Base-by-base conservation (phyloP, 148 eudicot genomes). In the Chenopodium berlandieri region DNA sequence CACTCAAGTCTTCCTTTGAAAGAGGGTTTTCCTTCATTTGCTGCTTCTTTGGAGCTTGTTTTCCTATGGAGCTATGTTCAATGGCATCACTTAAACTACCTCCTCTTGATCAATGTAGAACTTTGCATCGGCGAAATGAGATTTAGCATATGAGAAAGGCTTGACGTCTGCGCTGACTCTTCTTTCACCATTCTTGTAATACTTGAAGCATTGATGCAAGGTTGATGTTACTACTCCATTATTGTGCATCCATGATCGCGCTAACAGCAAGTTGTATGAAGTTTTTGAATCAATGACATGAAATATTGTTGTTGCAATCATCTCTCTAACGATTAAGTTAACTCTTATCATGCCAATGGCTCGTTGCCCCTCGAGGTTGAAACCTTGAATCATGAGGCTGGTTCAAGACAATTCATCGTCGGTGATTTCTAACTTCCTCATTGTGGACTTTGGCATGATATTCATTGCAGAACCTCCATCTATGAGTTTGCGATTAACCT, bases 391-490 rank as follows among this genome's bases (percentile, higher is more conserved):
- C 63, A 74, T 22, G 2, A 50, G 7, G 4, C 37, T 2, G 25
- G 32, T 73, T 25, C 46, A 27, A 10, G 13, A 44, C 16, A 46
- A 17, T 17, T 73, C 60, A 1, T 73, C 60, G 19, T n/a, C 12
- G 6, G 60, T 46, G 4, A 73, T 73, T 1, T 32, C 19, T 44
- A 72, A 16, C 13, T 72, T 32, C 19, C 2, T 9, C 63, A 74
- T 74, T 16, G 34, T 74, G 25, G 77, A 23, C 19, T 74, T 74
- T 2, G 77, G 77, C 77, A 48, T 50, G 19, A 74, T 63, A 7
- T 77, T 77, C 44, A 77, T 34, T 0, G n/a, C 34, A 10, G 71
- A 77, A 14, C 37, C 58, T 40, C 71, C 37, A 4, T 64, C 71
- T 12, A 64, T 1, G 8, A 77, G 9, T 19, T 64, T 65, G 20